Conservation (phyloP, 768 basidiomycete species). For the Russula sp. region DNA sequence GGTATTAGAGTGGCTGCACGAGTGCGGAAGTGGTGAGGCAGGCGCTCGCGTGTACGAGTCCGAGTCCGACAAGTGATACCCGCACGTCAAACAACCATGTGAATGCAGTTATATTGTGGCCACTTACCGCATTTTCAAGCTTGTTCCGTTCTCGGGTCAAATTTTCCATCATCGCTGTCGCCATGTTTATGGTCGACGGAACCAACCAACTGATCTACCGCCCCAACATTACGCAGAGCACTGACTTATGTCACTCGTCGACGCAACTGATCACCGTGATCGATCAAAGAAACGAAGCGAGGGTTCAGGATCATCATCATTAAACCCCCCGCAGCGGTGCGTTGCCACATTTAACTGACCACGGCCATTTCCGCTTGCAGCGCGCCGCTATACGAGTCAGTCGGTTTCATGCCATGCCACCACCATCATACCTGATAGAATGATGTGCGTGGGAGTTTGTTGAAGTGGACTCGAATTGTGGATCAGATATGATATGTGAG, state of each 20-base stretch:
- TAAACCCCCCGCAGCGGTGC: slow-evolving; percentile 4
- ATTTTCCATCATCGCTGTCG: not conserved
- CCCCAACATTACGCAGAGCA: not conserved
- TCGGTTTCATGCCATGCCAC: not conserved
- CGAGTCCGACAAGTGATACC: not conserved
- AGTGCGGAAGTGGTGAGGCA: slow-evolving; percentile 22
- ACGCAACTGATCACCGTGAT: not conserved
- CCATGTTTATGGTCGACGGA: not conserved
- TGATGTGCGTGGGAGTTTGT: not conserved
- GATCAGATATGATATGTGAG: not conserved
- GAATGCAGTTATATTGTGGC: not conserved
- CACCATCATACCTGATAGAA: not conserved
- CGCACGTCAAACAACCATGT: slow-evolving; percentile 14
- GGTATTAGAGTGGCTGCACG: not conserved
- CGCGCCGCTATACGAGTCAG: too few relatives aligned
- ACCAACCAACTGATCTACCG: not conserved
- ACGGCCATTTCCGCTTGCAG: not conserved
- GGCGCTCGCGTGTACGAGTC: not conserved
- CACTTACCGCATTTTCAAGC: not conserved
- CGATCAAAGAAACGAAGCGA: slow-evolving; percentile 23
- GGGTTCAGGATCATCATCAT: slow-evolving; percentile 14
- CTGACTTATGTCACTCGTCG: slow-evolving; percentile 19
- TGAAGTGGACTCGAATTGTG: not conserved
- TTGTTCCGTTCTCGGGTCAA: not conserved
- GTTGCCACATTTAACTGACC: slow-evolving; percentile 6